Percentiles rank a stretch among this genome's conserved stretches.
Conservation (phyloP, 192 early-diverging fungal species). For the Spinellus fusiger region DNA sequence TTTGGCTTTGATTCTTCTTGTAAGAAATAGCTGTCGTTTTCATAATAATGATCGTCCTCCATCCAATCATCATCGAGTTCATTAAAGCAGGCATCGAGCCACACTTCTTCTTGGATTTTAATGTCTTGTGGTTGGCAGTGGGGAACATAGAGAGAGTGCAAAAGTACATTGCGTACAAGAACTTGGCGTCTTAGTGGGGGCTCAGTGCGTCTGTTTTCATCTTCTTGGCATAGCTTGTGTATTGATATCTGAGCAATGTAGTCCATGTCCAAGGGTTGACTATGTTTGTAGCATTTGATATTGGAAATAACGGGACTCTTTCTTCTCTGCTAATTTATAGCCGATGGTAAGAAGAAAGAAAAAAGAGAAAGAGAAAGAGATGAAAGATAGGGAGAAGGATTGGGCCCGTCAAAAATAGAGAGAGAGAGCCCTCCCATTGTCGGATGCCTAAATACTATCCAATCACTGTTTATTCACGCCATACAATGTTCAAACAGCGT, state of each 20-base stretch:
- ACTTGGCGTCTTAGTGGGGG: slow-evolving; percentile 12
- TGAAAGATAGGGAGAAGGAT: background rate
- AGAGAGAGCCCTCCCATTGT: too few relatives aligned
- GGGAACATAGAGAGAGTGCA: background rate
- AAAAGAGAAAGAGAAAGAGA: background rate
- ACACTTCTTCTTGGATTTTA: background rate
- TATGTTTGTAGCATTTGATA: too few relatives aligned
- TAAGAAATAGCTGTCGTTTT: too few relatives aligned
- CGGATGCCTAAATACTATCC: too few relatives aligned
- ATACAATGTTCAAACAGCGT: too few relatives aligned
- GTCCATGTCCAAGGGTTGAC: background rate
- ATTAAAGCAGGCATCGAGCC: background rate
- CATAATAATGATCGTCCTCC: background rate
- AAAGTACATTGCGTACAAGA: slow-evolving; percentile 9
- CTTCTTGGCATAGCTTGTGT: background rate
- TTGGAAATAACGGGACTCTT: too few relatives aligned
- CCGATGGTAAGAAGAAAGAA: background rate
- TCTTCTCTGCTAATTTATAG: too few relatives aligned
- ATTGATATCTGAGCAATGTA: background rate
- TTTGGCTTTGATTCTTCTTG: background rate
- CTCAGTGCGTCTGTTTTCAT: slow-evolving; percentile 2
- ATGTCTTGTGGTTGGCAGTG: background rate
- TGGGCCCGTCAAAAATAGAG: too few relatives aligned
- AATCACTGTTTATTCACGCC: too few relatives aligned
- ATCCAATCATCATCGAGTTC: background rate